phyloP scores from a whole-genome alignment of 352 stramenopile species.

The Lagenidium sp. region DNA sequence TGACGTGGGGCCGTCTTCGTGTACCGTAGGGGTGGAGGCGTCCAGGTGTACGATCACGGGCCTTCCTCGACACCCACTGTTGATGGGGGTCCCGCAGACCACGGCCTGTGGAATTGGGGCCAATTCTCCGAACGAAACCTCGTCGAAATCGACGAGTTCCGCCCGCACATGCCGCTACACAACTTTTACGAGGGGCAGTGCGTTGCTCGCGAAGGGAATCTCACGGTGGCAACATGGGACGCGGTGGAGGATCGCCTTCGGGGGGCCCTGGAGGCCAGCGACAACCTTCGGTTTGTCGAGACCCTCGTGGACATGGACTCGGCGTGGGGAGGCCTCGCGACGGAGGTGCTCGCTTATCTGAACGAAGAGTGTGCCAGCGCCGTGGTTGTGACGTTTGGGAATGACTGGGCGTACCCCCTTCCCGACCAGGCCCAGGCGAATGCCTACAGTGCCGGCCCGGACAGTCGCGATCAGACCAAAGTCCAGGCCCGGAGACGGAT shows the following conservation, averaged over 20 bases:
- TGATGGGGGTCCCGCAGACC: slow-evolving; percentile 1
- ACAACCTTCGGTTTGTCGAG: slow-evolving; percentile 56
- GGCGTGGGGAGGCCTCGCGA: slow-evolving; percentile 60
- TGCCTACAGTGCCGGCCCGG: slow-evolving; percentile 22
- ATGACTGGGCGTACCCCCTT: slow-evolving; percentile 67
- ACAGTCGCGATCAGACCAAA: slow-evolving; percentile 46
- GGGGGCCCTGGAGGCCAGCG: slow-evolving; percentile 49
- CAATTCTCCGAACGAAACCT: slow-evolving; percentile 40
- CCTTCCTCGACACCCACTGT: slow-evolving; percentile 1
- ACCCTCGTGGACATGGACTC: slow-evolving; percentile 76
- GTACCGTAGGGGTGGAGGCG: slow-evolving; percentile 40
- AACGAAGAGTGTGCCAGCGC: slow-evolving; percentile 57
- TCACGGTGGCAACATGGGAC: slow-evolving; percentile 50
- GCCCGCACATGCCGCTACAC: slow-evolving; percentile 65
- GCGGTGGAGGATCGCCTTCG: slow-evolving; percentile 50
- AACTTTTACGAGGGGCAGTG: slow-evolving; percentile 72
- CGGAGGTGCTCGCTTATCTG: slow-evolving; percentile 65
- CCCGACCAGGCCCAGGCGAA: slow-evolving; percentile 30
- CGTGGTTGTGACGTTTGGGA: slow-evolving; percentile 45
- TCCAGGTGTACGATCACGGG: slow-evolving; percentile 63
- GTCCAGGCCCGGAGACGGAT: slow-evolving; percentile 40
- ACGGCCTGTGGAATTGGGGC: slow-evolving; percentile 49
- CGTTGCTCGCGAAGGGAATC: slow-evolving; percentile 32
- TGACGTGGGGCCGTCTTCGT: no score
- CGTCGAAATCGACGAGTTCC: slow-evolving; percentile 67